Base-by-base conservation (phyloP, 1,139 yeast genomes). In the Kodamaea plutei region DNA sequence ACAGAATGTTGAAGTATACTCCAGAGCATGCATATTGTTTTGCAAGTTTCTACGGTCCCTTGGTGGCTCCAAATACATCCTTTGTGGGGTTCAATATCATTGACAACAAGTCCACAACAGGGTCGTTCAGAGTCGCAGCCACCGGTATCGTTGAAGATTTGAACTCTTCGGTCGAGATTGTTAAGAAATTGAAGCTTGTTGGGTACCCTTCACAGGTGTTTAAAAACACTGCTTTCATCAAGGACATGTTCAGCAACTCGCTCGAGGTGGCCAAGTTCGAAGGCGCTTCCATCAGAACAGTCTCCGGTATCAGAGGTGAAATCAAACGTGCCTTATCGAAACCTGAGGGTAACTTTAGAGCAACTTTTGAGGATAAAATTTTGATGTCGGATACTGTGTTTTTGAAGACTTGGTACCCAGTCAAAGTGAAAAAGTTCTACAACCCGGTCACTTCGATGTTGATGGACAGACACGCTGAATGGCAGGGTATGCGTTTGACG, bases 21-120 rank as follows among this genome's bases (percentile, higher is more conserved):
- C 98, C 98, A 5, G 99, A 93, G 52, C 99, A 93, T 58, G 88
- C 96, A 26, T 91, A 84, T 57, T 93, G 98, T 69, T 82, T 82
- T 53, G 96, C 96, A 1, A 84, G 96, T 16, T 89, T 93, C 59
- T 93, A 89, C 52, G 98, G 98, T 1, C 99, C 99, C 5, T 67
- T 91, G 38, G 96, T 91, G 29, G 89, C 97, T 1, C 98, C 98
- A 23, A 91, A 91, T 52, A 91, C 98, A 1, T 93, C 97, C 1
- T 93, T 93, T 57, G 93, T 95, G 56, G 97, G 96, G 28, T 87
- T 91, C 42, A 94, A 89, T 49, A 70, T 84, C 34, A 93, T 93
- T 21, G 89, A 94, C 32, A 79, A 79, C 45, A 72, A 78, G 45
- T 81, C 84, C 23, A 85, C 95, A 9, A 81, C 95, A 0, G 94